Evolutionary conservation across 2,329 filamentous ascomycete genomes (phyloP), one percentile per base, ranked within the genome.

Genomic region (Apiospora malaysiana): DNA sequence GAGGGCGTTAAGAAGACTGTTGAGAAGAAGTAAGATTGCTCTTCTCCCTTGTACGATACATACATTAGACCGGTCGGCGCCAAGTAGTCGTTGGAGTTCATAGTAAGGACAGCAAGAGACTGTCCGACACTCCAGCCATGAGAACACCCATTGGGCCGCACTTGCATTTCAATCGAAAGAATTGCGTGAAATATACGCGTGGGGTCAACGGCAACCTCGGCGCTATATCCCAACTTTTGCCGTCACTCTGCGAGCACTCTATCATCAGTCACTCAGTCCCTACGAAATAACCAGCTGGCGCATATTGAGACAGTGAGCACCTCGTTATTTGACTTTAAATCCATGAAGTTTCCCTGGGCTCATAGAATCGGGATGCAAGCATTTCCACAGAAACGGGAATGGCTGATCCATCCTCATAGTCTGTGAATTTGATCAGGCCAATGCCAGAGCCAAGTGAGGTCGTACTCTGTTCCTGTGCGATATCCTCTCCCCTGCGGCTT

Each of bases 1-100:
- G 90, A 97, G 70, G 96, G 95, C 3, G 91, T 98, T 66, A 96
- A 93, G 86, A 92, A 89, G 83, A 91, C 90, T 7, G 92, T 94
- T 0, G 87, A 93, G 71, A 82, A 86, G 77, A 76, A 81, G 75
- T 32, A 21, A 37, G 16, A 14, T 37, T 37, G 18, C 18, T 63
- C 40, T 63, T 40, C 56, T 40, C 9, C 32, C 27, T 2, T 63
- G 56, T 63, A 63, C 56, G 14, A 56, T 56, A 56, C 25, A 32
- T 40, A n/a, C 32, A 63, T 18, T 21, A 63, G 32, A 37, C 56
- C 32, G 4, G 9, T n/a, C 27, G 18, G 56, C 16, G 18, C 56
- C 16, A 40, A n/a, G 5, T 40, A 18, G 18, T 37, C 56, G 12
- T 18, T n/a, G 32, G 56, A 21, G 27, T 32, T 32, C 21, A 63